Base-by-base conservation (phyloP, 306 rosid species). In the Prunus mongolica region DNA sequence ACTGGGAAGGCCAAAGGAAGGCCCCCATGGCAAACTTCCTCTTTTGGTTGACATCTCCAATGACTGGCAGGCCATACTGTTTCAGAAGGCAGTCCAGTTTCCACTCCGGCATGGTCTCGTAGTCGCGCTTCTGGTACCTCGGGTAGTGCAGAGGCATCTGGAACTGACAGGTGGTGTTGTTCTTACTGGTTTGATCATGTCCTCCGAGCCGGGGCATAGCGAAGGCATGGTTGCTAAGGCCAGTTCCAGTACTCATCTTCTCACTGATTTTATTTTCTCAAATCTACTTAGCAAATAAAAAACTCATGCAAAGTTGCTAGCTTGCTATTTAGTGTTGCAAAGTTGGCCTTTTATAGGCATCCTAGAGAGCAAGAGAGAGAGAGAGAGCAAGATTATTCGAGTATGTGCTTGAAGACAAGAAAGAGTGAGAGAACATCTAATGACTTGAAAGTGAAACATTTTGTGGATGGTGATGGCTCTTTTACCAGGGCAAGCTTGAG, bases 31-130 rank as follows among this genome's bases (percentile, higher is more conserved):
- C 84, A 58, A 76, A 82, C 52, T 82, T 77, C 76, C 84, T 76
- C 84, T 80, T 85, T 13, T 76, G 80, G 71, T 19, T 61, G 69
- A 79, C 71, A 69, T 65, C 84, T 34, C 79, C 86, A 3, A 8
- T 12, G 62, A 74, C 44, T 5, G 79, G 76, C 10, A 82, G 69
- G 32, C 81, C 84, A 14, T 86, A 79, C 61, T 85, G 82, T 18
- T 54, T 69, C 54, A 80, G n/a, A 5, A 85, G 80, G 65, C 80
- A 46, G 64, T 85, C 84, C 6, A 85, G 51, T 30, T 72, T 67
- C 88, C 86, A 85, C 80, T 85, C 86, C 3, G 76, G 82, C 86
- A 85, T 85, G 63, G 62, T 19, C 65, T 79, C 82, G 18, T 79
- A 85, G 77, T 82, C 86, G 6, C 57, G 41, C 66, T 72, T 82